Evolutionary conservation across 139 green algal species (phyloP).

Genomic region (Picochlorum sp.): DNA sequence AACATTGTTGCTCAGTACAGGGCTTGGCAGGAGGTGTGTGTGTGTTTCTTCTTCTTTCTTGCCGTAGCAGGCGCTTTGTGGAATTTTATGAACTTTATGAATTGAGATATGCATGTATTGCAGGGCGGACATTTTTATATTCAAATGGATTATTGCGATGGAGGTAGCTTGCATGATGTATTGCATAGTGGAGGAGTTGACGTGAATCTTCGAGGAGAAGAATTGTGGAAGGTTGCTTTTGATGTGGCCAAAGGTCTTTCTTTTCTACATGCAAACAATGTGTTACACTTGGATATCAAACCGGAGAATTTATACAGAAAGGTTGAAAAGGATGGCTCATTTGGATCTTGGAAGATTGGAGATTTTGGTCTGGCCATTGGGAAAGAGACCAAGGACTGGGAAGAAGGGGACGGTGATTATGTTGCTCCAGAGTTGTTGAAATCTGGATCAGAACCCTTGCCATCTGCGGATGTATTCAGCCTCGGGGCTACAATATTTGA

Average conservation of each 20-base stretch:
- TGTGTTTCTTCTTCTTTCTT: neutral
- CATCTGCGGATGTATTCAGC: slow-evolving; percentile 52
- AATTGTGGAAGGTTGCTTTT: slow-evolving; percentile 28
- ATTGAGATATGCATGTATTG: neutral
- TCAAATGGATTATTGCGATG: slow-evolving; percentile 58
- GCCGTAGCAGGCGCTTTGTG: neutral
- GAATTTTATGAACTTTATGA: neutral
- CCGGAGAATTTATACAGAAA: slow-evolving; percentile 66
- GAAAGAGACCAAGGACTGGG: slow-evolving; percentile 43
- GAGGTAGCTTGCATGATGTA: slow-evolving; percentile 34
- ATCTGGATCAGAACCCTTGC: slow-evolving; percentile 18
- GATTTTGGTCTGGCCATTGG: slow-evolving; percentile 64
- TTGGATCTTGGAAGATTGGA: slow-evolving; percentile 51
- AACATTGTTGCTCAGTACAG: slow-evolving; percentile 69
- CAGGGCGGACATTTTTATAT: slow-evolving; percentile 60
- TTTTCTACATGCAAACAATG: slow-evolving; percentile 54
- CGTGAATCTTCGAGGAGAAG: slow-evolving; percentile 8
- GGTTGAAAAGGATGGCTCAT: slow-evolving; percentile 9
- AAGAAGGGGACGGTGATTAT: slow-evolving; percentile 76
- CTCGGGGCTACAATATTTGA: slow-evolving; percentile 57
- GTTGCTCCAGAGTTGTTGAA: slow-evolving; percentile 68
- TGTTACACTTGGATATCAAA: slow-evolving; percentile 80
- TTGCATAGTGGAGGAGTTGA: neutral
- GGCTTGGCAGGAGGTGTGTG: slow-evolving; percentile 59
- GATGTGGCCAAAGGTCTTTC: slow-evolving; percentile 45